phyloP scores from a whole-genome alignment of 1,139 yeast genomes.

The Protomyces arabidopsidicola region DNA sequence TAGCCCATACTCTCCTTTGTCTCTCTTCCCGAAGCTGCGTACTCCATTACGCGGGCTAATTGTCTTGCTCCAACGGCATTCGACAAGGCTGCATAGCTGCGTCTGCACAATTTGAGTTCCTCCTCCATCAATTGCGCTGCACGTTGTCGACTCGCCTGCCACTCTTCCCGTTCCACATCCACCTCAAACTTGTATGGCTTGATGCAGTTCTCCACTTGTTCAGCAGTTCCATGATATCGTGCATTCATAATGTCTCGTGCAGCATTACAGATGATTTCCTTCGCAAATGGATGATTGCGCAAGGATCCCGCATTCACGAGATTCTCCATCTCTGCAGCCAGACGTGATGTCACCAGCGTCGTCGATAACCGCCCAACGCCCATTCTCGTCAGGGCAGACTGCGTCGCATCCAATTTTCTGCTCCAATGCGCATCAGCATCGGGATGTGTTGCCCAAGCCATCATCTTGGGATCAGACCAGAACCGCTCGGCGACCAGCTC shows the following conservation, averaged over 20 bases:
- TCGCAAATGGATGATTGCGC: constrained; percentile 78
- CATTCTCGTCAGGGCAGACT: constrained; percentile 77
- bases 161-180: constrained; percentile 91
- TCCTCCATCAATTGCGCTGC: constrained; percentile 69
- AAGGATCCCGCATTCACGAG: constrained; percentile 64
- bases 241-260: constrained; percentile 72
- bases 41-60: constrained; percentile 73
- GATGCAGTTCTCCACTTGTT: constrained; percentile 96
- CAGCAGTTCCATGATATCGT: constrained; percentile 86
- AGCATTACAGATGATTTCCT: constrained; percentile 75
- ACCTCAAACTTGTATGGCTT: constrained; percentile 97
- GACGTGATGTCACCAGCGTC: constrained; percentile 70
- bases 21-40: constrained; percentile 36
- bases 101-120: constrained; percentile 78
- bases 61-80: constrained; percentile 76
- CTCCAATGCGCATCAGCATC: constrained; percentile 82
- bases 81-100: constrained; percentile 58
- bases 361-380: constrained; percentile 93
- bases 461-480: constrained; percentile 48
- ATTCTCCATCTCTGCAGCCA: constrained; percentile 69
- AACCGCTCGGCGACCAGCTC: constrained; percentile 84
- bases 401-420: constrained; percentile 73
- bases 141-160: constrained; percentile 78
- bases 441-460: constrained; percentile 47
- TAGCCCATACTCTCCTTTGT: constrained; percentile 49